These are phyloP conservation scores for Aspergillus baeticus DNA, from an alignment of 495 filamentous ascomycete species.

Conservation along the genomic window DNA sequence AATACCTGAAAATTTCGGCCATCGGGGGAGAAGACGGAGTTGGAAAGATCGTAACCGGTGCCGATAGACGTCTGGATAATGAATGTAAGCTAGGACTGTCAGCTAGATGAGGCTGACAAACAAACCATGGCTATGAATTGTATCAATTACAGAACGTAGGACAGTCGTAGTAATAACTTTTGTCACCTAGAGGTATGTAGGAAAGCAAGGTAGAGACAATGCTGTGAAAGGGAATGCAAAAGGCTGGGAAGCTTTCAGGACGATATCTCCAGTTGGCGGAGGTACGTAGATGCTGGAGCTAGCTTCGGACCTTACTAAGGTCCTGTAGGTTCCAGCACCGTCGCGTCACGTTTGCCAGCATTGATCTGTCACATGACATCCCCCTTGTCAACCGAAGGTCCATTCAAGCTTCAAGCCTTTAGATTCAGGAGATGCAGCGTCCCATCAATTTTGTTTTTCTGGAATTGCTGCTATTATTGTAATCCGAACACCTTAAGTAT, in stretches of 20 bases:
- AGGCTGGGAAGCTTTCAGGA: constrained; percentile 2
- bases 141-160: constrained; percentile 14
- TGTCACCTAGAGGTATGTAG: not conserved
- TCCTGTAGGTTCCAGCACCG: not conserved
- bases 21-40: constrained; percentile 98
- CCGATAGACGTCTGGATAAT: constrained; percentile 88
- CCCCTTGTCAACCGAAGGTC: not conserved
- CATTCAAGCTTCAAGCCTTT: no score
- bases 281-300: constrained; percentile 7
- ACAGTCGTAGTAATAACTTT: not conserved
- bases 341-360: constrained; percentile 19
- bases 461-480: not conserved
- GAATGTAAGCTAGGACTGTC: constrained; percentile 10
- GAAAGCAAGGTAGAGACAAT: not conserved
- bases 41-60: constrained; percentile 97
- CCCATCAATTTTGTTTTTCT: no score
- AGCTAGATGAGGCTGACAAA: constrained; percentile 11
- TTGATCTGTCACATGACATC: constrained; percentile 11
- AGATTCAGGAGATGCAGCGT: no score
- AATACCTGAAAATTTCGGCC: constrained; percentile 92
- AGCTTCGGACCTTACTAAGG: constrained; percentile 5
- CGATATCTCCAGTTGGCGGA: not conserved
- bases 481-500: not conserved
- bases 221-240: constrained; percentile 2
- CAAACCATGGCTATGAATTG: constrained; percentile 34